Evolutionary conservation across 78 protist genomes (phyloP), one percentile per base, ranked within the genome.

Genomic region (Bigelowiella natans): DNA sequence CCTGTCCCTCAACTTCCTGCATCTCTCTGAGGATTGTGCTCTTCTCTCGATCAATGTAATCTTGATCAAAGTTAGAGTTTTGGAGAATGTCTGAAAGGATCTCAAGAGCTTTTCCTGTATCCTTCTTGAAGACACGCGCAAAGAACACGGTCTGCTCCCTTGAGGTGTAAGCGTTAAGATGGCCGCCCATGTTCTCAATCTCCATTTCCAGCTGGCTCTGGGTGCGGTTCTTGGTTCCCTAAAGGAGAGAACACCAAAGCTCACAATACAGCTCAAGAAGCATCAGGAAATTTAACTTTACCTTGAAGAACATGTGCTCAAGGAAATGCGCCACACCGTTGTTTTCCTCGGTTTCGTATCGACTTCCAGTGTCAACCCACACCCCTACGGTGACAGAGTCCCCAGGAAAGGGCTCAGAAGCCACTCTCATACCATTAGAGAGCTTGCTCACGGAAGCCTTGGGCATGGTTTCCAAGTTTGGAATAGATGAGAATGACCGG

Each of bases 321-420:
- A 97, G 93, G 92, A 98, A 98, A 91, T 98, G 99, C 31, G 99
- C 99, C 18, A 92, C 95, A 39, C 99, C 99, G 91, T 97, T 97
- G 94, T 92, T 97, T n/a, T 88, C 92, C n/a, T 90, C 95, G 0
- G 93, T 95, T 94, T 98, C 99, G 37, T 89, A 95, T 18, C 97
- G 96, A 83, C 95, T 89, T 40, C 99, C 99, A 0, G 96, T 86
- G 92, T 97, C 96, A 36, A 98, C 95, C 95, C 95, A 98, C 38
- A 98, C 95, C 34, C 99, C 98, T 26, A 96, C 94, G 30, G 94
- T 92, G 37, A 92, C 95, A 1, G 39, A 88, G 64, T 95, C 96
- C 3, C 95, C 92, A 31, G 88, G 90, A n/a, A 90, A 82, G 86
- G 93, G 63, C 93, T 96, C 97, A 31, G 97, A 93, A 31, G 96